Base-by-base conservation (phyloP, 345 rosid species). In the Corchorus olitorius region DNA sequence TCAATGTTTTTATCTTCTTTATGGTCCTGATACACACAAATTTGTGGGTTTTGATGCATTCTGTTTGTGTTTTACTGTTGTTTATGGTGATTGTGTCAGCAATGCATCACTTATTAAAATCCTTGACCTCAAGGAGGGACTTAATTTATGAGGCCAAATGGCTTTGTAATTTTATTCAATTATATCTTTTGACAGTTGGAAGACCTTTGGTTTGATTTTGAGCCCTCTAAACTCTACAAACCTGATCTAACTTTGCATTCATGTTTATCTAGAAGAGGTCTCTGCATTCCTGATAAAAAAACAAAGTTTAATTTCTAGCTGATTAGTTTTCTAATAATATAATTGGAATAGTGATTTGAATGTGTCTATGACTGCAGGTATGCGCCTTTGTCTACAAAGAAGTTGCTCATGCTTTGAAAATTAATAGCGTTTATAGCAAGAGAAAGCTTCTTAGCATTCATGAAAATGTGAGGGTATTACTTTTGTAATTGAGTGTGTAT, bases 341-440 rank as follows among this genome's bases (percentile, higher is more conserved):
- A 45, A 20, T 46, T 59, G 19, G 34, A 73, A 60, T 15, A 56
- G 17, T 60, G 66, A 63, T 59, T 3, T 49, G 62, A 39, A 33
- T 76, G 14, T 45, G 20, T 39, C 50, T 65, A 19, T 81, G 73
- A 66, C 34, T 85, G 82, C 94, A 97, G 98, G 94, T 97, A 75
- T 94, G 92, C 78, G 90, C 94, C 77, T 97, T 97, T 80, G 86
- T 97, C 33, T 97, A 94, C 88, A 97, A 97, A 83, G 99, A 97
- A 93, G 96, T 97, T 76, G 96, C 97, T 71, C 90, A 94, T 82
- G 98, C 99, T 83, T 82, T 97, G 81, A 97, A 94, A 87, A 97
- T 97, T 77, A 94, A 97, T 86, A 97, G 99, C 64, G 91, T 92
- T 78, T 89, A 91, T 77, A 94, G 99, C 92, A 97, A 97, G 88